These are phyloP conservation scores for Arthrinium puccinioides DNA, from an alignment of 2,329 filamentous ascomycete genomes.

Conservation along the genomic window DNA sequence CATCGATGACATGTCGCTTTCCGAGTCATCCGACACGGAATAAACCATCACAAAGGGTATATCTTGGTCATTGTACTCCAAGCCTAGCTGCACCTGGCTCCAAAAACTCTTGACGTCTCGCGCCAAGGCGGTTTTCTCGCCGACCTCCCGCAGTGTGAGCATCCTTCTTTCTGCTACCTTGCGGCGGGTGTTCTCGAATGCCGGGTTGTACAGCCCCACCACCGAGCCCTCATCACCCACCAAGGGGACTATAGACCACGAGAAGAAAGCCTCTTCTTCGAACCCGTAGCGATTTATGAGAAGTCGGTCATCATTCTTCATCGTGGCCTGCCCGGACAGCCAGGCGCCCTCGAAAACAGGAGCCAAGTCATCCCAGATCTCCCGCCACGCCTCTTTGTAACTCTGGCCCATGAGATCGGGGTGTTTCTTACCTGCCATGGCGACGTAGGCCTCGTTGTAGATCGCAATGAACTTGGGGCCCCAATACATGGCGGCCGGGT, in stretches of 20 bases:
- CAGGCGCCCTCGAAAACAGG: conserved; percentile 62
- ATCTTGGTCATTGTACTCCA: conserved; percentile 69
- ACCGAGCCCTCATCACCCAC: conserved; percentile 68
- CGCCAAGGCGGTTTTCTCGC: conserved; percentile 67
- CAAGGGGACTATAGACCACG: conserved; percentile 74
- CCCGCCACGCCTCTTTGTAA: conserved; percentile 62
- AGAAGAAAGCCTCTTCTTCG: conserved; percentile 75
- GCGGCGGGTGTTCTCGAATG: conserved; percentile 72
- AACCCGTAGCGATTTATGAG: conserved; percentile 64
- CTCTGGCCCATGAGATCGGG: conserved; percentile 66
- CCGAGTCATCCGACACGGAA: conserved; percentile 62
- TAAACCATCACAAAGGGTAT: conserved; percentile 73
- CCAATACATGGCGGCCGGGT: conserved; percentile 76
- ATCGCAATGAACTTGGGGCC: conserved; percentile 61
- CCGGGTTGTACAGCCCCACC: conserved; percentile 70
- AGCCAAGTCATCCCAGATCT: conserved; percentile 67
- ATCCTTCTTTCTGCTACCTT: conserved; percentile 75
- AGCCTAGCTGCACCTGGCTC: conserved; percentile 59
- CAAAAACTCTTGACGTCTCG: conserved; percentile 68
- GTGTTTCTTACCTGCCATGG: conserved; percentile 70
- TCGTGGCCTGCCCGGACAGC: conserved; percentile 66
- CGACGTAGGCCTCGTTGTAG: conserved; percentile 66
- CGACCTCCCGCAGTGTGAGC: conserved; percentile 70
- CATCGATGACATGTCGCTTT: conserved; percentile 66
- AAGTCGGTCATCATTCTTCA: conserved; percentile 76